Evolutionary conservation across 345 rosid genomes (phyloP).

Genomic region (Litchi chinensis): DNA sequence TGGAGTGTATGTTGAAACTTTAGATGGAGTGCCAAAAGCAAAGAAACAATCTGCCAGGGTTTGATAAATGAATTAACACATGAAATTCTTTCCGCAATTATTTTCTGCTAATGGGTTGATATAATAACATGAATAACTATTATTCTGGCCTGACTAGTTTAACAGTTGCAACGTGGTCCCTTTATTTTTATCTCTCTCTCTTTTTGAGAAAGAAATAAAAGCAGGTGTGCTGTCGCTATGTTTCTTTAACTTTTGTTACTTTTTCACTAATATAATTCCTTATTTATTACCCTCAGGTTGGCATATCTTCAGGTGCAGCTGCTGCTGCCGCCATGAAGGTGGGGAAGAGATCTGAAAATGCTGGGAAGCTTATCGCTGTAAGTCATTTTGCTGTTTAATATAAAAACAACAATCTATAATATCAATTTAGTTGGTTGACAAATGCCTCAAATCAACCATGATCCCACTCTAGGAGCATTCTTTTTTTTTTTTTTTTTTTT

Average conservation of each 20-base stretch:
- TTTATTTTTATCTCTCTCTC: not conserved
- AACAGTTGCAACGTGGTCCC: not conserved
- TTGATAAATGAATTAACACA: not conserved
- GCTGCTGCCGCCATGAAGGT: slow-evolving; percentile 88
- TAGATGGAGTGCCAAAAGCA: not conserved
- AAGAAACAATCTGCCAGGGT: not conserved
- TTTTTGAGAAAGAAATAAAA: not conserved
- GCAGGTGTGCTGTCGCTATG: not conserved
- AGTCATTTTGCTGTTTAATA: slow-evolving; percentile 29
- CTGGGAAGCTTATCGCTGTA: slow-evolving; percentile 91
- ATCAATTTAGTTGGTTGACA: not conserved
- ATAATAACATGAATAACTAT: not conserved
- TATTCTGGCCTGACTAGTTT: not conserved
- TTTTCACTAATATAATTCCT: slow-evolving; percentile 10
- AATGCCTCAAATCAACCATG: not conserved
- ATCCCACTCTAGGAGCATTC: not conserved
- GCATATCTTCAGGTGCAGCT: slow-evolving; percentile 98
- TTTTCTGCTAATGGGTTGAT: not conserved
- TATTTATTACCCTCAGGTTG: slow-evolving; percentile 67
- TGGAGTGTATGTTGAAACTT: slow-evolving; percentile 1
- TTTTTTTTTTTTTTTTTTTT: not conserved
- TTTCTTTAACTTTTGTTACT: not conserved
- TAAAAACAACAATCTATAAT: not conserved
- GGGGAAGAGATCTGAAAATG: slow-evolving; percentile 90
- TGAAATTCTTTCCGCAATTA: not conserved